These are phyloP conservation scores for Vitis hybrid DNA, from an alignment of 177 flowering plant species.

Conservation along the genomic window DNA sequence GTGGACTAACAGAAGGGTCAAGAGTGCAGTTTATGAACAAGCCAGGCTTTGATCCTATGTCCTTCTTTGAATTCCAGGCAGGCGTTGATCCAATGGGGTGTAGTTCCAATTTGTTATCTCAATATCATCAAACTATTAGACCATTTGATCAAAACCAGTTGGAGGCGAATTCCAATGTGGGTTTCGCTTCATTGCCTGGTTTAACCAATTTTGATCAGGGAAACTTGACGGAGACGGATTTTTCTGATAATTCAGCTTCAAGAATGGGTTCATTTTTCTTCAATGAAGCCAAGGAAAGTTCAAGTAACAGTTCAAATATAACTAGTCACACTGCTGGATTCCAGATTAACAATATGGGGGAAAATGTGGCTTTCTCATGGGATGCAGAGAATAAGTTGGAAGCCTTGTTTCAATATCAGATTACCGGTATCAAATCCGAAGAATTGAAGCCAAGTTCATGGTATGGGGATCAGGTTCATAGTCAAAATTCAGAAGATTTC, in stretches of 20 bases:
- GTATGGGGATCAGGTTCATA: constrained; percentile 34
- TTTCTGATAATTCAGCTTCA: constrained; percentile 46
- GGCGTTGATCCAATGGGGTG: constrained; percentile 24
- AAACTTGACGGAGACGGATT: constrained; percentile 33
- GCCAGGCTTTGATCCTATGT: constrained; percentile 38
- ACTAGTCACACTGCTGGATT: constrained; percentile 24
- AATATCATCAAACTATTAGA: constrained; percentile 15
- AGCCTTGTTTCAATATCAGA: constrained; percentile 42
- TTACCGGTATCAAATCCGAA: constrained; percentile 40
- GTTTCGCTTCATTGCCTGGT: constrained; percentile 46
- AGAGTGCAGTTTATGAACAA: constrained; percentile 21
- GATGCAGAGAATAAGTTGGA: constrained; percentile 44
- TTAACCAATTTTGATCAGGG: constrained; percentile 44
- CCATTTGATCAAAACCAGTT: constrained; percentile 23
- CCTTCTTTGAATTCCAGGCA: constrained; percentile 33
- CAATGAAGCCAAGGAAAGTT: constrained; percentile 45
- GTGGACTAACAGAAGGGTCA: constrained; percentile 17
- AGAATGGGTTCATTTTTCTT: constrained; percentile 31
- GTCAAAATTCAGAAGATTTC: constrained; percentile 31
- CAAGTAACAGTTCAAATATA: constrained; percentile 42
- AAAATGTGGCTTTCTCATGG: constrained; percentile 38
- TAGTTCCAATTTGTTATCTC: constrained; percentile 21
- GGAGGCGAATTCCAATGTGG: constrained; percentile 27
- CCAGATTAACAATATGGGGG: constrained; percentile 31
- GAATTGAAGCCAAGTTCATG: constrained; percentile 38